These are phyloP conservation scores for Candida glucosophila DNA, from an alignment of 1,139 yeast species.

Conservation along the genomic window DNA sequence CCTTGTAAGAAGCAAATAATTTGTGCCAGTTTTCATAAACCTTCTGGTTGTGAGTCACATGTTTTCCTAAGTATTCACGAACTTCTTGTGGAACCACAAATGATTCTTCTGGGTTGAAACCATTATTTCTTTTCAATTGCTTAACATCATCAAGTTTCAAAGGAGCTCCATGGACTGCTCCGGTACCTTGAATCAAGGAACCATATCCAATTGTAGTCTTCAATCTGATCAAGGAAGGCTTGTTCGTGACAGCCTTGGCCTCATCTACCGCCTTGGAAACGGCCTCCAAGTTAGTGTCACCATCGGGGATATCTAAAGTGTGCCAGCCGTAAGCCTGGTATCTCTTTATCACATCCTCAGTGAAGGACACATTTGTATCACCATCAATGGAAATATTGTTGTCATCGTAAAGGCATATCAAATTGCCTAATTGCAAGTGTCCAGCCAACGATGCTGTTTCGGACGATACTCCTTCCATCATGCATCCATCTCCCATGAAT, in stretches of 20 bases:
- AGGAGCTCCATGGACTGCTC: conserved; percentile 95
- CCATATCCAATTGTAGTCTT: conserved; percentile 94
- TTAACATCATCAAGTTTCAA: conserved; percentile 88
- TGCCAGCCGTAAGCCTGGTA: conserved; percentile 96
- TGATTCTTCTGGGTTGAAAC: conserved; percentile 79
- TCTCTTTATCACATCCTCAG: conserved; percentile 85
- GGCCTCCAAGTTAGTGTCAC: conserved; percentile 70
- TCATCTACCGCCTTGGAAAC: conserved; percentile 65
- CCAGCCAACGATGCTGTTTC: conserved; percentile 97
- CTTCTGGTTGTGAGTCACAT: conserved; percentile 49
- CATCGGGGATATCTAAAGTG: conserved; percentile 67
- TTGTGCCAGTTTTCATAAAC: conserved; percentile 70
- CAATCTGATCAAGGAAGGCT: conserved; percentile 88
- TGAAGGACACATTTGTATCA: conserved; percentile 81
- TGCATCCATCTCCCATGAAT: conserved; percentile 96
- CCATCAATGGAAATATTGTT: conserved; percentile 98
- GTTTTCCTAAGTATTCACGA: conserved; percentile 54
- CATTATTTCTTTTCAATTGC: conserved; percentile 77
- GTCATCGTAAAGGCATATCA: conserved; percentile 95
- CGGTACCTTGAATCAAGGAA: conserved; percentile 79
- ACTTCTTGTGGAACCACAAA: conserved; percentile 84
- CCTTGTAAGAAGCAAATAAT: conserved; percentile 51
- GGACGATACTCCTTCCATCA: conserved; percentile 96
- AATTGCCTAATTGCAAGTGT: conserved; percentile 87
- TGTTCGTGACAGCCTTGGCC: conserved; percentile 58